Evolutionary conservation across 306 rosid species (phyloP).

Genomic region (Gleditsia sinensis): DNA sequence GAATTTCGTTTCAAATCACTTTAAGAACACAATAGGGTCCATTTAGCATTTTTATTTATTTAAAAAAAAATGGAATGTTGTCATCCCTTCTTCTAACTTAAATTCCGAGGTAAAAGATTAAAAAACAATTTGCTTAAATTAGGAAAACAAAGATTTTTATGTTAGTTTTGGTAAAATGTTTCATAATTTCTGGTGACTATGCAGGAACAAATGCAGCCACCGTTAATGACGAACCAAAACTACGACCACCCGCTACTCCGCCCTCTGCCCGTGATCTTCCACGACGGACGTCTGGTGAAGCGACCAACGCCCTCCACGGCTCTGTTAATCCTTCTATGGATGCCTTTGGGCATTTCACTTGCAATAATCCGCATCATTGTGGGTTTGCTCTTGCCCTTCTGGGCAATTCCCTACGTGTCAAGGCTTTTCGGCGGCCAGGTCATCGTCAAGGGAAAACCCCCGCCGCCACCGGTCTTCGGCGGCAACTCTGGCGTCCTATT

Average conservation of each 20-base stretch:
- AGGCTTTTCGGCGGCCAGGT: constrained; percentile 61
- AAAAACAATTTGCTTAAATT: too few relatives aligned
- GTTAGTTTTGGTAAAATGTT: not conserved
- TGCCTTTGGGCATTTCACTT: constrained; percentile 81
- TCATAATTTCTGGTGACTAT: too few relatives aligned
- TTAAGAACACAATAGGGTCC: too few relatives aligned
- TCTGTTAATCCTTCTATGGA: constrained; percentile 78
- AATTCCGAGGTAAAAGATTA: too few relatives aligned
- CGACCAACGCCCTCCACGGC: constrained; percentile 77
- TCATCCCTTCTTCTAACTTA: too few relatives aligned
- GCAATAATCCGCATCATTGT: constrained; percentile 55
- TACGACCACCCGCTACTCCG: constrained; percentile 41
- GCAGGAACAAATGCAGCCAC: constrained; percentile 66
- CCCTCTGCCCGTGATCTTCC: constrained; percentile 91
- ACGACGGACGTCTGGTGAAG: constrained; percentile 93
- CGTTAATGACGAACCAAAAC: constrained; percentile 37
- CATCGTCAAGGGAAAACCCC: constrained; percentile 72
- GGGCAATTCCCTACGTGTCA: constrained; percentile 52
- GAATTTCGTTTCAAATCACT: too few relatives aligned
- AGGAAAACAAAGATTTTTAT: too few relatives aligned
- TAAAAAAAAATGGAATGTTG: too few relatives aligned
- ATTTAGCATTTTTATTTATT: too few relatives aligned
- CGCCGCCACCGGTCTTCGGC: constrained; percentile 50
- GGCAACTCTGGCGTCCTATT: constrained; percentile 74
- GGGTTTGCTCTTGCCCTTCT: constrained; percentile 62